Evolutionary conservation across 2,329 filamentous ascomycete genomes (phyloP).

Genomic region (Diplodia corticola): DNA sequence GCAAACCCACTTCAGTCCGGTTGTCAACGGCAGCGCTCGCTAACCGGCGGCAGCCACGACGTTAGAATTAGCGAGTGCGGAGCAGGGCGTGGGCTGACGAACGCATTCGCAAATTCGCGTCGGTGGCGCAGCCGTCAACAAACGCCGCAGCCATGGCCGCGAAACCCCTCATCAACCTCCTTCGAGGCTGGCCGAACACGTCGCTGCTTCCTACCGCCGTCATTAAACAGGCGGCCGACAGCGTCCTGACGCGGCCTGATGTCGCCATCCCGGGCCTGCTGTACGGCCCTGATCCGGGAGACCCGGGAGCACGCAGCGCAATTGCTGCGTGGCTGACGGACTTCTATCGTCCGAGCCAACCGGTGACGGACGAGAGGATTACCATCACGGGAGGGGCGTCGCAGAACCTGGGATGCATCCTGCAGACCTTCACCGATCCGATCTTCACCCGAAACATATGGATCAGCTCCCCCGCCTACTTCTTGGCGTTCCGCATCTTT

Average conservation of each 20-base stretch:
- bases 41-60: not conserved
- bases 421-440: constrained; percentile 81
- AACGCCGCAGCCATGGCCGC: constrained; percentile 4
- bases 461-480: constrained; percentile 81
- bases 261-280: constrained; percentile 66
- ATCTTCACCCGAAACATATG: constrained; percentile 72
- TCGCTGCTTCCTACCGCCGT: constrained; percentile 65
- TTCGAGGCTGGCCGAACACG: constrained; percentile 67
- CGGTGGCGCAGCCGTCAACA: constrained; percentile 5
- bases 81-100: constrained; percentile 5
- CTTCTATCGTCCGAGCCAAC: constrained; percentile 56
- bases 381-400: constrained; percentile 83
- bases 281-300: constrained; percentile 79
- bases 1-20: not conserved
- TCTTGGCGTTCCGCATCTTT: constrained; percentile 82
- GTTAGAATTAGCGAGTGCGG: not conserved
- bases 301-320: constrained; percentile 65
- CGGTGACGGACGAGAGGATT: constrained; percentile 60
- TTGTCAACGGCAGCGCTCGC: not conserved
- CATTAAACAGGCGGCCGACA: constrained; percentile 61
- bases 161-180: constrained; percentile 58
- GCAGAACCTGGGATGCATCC: constrained; percentile 74
- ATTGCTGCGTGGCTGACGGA: constrained; percentile 69
- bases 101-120: constrained; percentile 1
- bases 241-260: constrained; percentile 60